Evolutionary conservation across 768 basidiomycete species (phyloP), one percentile per base, ranked within the genome.

Genomic region (Serendipita indica): DNA sequence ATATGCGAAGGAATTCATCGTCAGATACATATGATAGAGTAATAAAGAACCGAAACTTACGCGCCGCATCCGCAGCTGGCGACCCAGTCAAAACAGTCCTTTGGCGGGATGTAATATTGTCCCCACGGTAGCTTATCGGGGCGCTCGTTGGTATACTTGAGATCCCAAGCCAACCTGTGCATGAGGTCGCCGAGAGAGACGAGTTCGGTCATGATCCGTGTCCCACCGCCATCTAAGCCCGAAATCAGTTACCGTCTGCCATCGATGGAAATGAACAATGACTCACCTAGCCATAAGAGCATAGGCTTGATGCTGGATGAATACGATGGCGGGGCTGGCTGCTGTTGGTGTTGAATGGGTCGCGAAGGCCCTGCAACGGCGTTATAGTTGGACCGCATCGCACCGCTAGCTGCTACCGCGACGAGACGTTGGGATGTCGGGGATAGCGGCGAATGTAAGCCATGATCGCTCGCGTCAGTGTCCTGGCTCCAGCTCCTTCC

Each of bases 261-360:
- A n/a, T 18, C 49, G 30, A 22, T 54, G 10, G 7, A 30, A 18
- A 18, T n/a, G 30, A 12, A 28, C 49, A 25, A 32, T 10, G 3
- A 32, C 49, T 54, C n/a, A 54, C 49, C 49, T 10, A 54, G 49
- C 49, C 49, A 54, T 32, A 54, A 54, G 4, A 54, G 22, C 49
- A 54, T 54, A 10, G 49, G 49, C 22, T 54, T 54, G 10, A 54
- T 32, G 22, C 49, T 54, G 20, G 49, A 25, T n/a, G 30, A 54
- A 27, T 54, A 54, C 20, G 49, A 54, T 27, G 49, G 49, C 20
- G 49, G 49, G 4, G 49, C 22, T 32, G 49, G 35, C n/a, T 37
- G 35, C 35, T 37, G 35, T n/a, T 37, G 35, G 35, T 37, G 35
- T n/a, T n/a, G n/a, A n/a, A n/a, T n/a, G n/a, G n/a, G n/a, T n/a